phyloP scores from a whole-genome alignment of 805 yeast genomes.

The Dipodascus geniculatus region DNA sequence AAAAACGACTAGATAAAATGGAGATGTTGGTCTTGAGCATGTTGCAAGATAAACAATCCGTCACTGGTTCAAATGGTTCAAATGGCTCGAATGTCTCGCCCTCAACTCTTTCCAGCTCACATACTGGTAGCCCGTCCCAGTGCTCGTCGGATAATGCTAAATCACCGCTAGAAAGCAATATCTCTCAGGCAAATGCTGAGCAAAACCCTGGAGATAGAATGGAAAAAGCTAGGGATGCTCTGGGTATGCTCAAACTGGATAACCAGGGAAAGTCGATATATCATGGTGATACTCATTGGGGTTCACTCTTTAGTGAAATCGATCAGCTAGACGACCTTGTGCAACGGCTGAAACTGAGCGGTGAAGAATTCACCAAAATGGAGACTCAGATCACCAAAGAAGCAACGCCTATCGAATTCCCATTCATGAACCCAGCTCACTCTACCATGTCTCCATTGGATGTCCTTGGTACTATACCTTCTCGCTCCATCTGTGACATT shows the following conservation, averaged over 20 bases:
- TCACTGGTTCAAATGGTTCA: background rate
- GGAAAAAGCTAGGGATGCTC: conserved; percentile 18
- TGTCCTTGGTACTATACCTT: conserved; percentile 19
- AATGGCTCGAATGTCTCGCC: background rate
- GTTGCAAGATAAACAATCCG: conserved; percentile 9
- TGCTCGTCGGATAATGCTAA: conserved; percentile 1
- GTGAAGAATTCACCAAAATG: background rate
- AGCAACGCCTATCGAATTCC: background rate
- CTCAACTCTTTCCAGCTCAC: background rate
- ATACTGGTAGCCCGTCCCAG: background rate
- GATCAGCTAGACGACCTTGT: conserved; percentile 15
- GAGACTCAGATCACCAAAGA: background rate
- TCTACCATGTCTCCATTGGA: conserved; percentile 9
- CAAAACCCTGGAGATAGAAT: conserved; percentile 10
- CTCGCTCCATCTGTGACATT: conserved; percentile 14
- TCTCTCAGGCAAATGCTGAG: conserved; percentile 3
- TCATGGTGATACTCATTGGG: conserved; percentile 28
- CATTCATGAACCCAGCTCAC: conserved; percentile 9
- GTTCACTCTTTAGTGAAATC: conserved; percentile 21
- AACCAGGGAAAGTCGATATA: conserved; percentile 22
- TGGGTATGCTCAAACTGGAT: conserved; percentile 26
- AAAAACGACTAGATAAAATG: conserved; percentile 20
- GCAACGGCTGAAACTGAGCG: conserved; percentile 2
- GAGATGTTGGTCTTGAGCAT: conserved; percentile 19
- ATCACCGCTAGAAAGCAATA: conserved; percentile 3